Base-by-base conservation (phyloP, 441 rosid species). In the Hura crepitans region DNA sequence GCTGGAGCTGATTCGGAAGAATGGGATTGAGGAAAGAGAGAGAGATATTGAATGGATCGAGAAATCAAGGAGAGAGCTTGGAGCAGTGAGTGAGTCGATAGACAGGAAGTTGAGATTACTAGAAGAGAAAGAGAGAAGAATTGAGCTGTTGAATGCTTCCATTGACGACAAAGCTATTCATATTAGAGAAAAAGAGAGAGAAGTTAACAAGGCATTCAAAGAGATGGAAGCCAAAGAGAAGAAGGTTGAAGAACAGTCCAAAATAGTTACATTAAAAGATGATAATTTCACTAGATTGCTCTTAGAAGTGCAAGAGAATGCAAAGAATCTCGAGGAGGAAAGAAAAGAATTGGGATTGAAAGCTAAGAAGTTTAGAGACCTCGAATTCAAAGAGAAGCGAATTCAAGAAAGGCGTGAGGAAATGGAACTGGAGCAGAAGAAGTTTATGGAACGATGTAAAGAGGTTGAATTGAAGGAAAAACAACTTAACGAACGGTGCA, bases 391-490 rank as follows among this genome's bases (percentile, higher is more conserved):
- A 23, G 47, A 69, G 58, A 54, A 47, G 58, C 33, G 20, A 14
- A 31, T 62, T 4, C 33, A 56, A 57, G 59, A 45, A 33, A 60
- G 55, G 10, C 6, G 0, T 56, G 42, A 27, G 45, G 69, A 35
- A 14, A 25, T 37, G 0, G 63, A 61, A 39, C 6, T 47, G 13
- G 28, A 67, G 23, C 30, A 72, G 23, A 55, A 31, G 35, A 66
- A 71, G 17, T 17, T 60, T 12, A n/a, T 28, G 62, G 59, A 55
- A 55, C 12, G 56, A 37, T 56, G 2, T 11, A 14, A 56, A 39
- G 55, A 69, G 31, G 17, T 75, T 33, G 66, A 74, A 20, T 3
- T 57, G 70, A 56, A 46, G 30, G 33, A 69, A 42, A 54, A 56
- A 30, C 37, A 62, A 25, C 27, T 68, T 8, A 49, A 62, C 51